phyloP scores from a whole-genome alignment of 1,284 basidiomycete genomes.

The Rhodotorula sp. region DNA sequence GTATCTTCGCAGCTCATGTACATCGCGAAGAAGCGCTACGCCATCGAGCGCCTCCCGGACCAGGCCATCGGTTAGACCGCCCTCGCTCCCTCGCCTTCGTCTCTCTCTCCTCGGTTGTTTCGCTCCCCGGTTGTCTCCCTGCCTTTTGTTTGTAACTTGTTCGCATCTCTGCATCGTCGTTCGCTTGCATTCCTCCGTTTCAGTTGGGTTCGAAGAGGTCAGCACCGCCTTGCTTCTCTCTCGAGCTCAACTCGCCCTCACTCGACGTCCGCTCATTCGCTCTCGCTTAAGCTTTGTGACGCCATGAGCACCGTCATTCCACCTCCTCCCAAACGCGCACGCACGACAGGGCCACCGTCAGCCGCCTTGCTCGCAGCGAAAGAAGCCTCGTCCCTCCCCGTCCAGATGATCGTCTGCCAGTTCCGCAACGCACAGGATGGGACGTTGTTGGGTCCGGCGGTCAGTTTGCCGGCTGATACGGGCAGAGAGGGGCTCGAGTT shows the following conservation, averaged over 20 bases:
- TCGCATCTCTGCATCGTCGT: not conserved
- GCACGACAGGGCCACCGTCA: conserved; percentile 3
- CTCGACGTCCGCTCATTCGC: not conserved
- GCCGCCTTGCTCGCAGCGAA: conserved; percentile 6
- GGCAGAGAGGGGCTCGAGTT: conserved; percentile 78
- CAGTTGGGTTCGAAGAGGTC: not conserved
- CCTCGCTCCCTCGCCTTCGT: no score
- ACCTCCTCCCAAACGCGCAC: conserved; percentile 37
- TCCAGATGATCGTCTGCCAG: conserved; percentile 76
- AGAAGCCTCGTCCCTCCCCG: conserved; percentile 48
- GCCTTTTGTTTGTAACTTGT: not conserved
- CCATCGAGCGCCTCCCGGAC: conserved; percentile 89
- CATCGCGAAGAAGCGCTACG: conserved; percentile 83
- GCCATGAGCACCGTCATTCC: conserved; percentile 40
- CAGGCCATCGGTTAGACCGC: conserved; percentile 58
- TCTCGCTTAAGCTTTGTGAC: not conserved
- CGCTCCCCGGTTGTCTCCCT: not conserved
- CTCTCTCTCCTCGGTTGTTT: not conserved
- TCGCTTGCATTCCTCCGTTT: no score
- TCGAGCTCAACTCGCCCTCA: not conserved
- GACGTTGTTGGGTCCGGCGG: conserved; percentile 72
- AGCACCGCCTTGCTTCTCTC: not conserved
- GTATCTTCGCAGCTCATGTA: conserved; percentile 67
- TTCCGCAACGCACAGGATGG: conserved; percentile 86
- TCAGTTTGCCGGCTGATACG: conserved; percentile 82